These are phyloP conservation scores for Brassica nigra DNA, from an alignment of 345 rosid species.

Conservation along the genomic window DNA sequence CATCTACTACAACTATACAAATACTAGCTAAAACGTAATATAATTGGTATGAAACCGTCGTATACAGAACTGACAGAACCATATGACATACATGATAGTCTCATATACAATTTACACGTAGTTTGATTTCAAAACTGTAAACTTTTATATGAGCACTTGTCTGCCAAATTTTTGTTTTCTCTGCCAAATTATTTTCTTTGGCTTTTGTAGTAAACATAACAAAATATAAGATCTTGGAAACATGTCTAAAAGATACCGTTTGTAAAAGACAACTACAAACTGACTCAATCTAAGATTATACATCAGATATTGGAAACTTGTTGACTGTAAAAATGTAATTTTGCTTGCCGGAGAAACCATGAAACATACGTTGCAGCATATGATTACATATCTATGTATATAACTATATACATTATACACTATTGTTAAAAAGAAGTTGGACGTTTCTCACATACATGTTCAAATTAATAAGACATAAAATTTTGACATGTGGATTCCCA, in stretches of 20 bases:
- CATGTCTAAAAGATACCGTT: neutral
- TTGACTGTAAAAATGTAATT: neutral
- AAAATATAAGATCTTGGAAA: neutral
- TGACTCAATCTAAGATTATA: neutral
- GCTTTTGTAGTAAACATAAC: neutral
- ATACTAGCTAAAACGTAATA: neutral
- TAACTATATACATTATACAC: neutral
- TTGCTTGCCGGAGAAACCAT: conserved; percentile 5
- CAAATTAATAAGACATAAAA: neutral
- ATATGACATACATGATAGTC: neutral
- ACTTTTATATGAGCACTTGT: neutral
- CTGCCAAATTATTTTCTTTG: neutral
- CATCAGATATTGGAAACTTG: neutral
- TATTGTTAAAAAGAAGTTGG: neutral
- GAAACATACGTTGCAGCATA: neutral
- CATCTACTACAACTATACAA: neutral
- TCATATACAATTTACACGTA: neutral
- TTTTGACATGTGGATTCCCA: neutral
- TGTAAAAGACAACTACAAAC: neutral
- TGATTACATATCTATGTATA: neutral
- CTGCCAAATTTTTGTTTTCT: neutral
- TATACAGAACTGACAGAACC: neutral
- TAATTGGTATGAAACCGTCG: neutral
- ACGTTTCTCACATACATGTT: conserved; percentile 16
- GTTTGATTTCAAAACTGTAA: neutral